Conservation (phyloP, 768 basidiomycete genomes). For the Termitomyces titanicus region DNA sequence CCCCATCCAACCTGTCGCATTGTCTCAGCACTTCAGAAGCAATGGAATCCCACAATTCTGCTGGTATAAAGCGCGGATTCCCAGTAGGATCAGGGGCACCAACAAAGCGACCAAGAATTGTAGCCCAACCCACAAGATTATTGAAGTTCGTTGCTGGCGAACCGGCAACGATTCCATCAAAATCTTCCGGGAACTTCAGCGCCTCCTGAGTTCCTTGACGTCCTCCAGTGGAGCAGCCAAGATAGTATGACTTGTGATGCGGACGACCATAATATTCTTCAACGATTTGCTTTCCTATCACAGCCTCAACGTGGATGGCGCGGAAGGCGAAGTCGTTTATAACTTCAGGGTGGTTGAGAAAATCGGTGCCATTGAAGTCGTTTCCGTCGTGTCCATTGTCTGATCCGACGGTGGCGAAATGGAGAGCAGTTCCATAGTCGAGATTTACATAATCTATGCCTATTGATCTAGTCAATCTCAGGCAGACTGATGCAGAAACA, state of each 20-base stretch:
- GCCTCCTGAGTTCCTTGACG: conserved; percentile 13
- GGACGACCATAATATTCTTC: conserved; percentile 8
- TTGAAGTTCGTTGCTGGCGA: conserved; percentile 1
- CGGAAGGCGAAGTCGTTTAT: conserved; percentile 12
- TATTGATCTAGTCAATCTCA: not conserved
- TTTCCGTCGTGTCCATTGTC: conserved; percentile 7
- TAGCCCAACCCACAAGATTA: conserved; percentile 1
- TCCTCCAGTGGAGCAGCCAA: too few species aligned
- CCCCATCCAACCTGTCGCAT: conserved; percentile 12
- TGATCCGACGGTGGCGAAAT: conserved; percentile 3
- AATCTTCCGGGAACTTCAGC: conserved; percentile 10
- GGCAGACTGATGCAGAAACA: too few species aligned
- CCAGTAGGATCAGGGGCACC: not conserved
- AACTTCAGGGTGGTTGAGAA: conserved; percentile 9
- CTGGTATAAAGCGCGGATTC: conserved; percentile 1
- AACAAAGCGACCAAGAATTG: not conserved
- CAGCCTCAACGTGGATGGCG: conserved; percentile 8
- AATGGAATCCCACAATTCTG: conserved; percentile 3
- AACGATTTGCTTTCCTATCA: conserved; percentile 9
- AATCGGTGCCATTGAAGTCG: not conserved
- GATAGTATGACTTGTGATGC: conserved; percentile 8
- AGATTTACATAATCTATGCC: conserved; percentile 4
- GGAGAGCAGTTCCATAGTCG: conserved; percentile 6
- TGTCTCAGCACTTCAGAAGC: conserved; percentile 7
- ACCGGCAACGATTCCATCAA: too few species aligned